A percentile compares a stretch with the other conserved stretches of the same genome.
Evolutionary conservation across 2,329 filamentous ascomycete species (phyloP).

Genomic region (Arthroderma sp.): DNA sequence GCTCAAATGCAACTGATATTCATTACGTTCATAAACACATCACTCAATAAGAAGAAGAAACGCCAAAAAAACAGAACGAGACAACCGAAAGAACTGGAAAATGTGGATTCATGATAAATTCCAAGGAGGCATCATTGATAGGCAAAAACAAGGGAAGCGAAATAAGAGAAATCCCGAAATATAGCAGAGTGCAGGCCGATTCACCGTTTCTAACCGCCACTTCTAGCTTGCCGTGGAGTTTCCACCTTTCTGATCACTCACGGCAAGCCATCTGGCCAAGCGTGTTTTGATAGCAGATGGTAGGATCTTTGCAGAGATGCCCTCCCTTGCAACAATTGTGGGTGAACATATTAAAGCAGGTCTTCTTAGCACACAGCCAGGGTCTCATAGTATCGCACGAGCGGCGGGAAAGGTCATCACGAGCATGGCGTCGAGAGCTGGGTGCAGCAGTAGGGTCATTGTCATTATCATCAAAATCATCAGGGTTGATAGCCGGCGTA

Average conservation of each 20-base stretch:
- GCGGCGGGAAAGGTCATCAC: constrained; percentile 1
- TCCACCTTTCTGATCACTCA: neutral
- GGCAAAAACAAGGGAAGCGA: no score
- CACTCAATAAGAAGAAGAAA: no score
- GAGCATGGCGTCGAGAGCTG: neutral
- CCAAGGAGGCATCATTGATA: no score
- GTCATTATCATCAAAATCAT: neutral
- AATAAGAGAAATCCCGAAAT: no score
- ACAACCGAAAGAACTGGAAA: no score
- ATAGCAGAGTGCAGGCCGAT: no score
- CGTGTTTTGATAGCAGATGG: constrained; percentile 3
- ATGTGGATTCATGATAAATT: no score
- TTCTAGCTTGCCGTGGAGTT: neutral
- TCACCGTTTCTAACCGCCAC: neutral
- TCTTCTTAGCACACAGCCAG: constrained; percentile 7
- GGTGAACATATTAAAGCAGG: constrained; percentile 8
- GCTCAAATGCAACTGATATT: no score
- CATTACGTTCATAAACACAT: no score
- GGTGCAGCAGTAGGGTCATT: neutral
- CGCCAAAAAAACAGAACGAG: no score
- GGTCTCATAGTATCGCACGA: neutral
- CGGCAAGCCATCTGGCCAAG: constrained; percentile 3
- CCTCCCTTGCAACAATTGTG: constrained; percentile 10
- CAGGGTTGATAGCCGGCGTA: constrained; percentile 4
- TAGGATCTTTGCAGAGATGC: constrained; percentile 2